A percentile compares a stretch with the other conserved stretches of the same genome.
Evolutionary conservation across 352 stramenopile genomes (phyloP).

Genomic region (Pythium monospermum): DNA sequence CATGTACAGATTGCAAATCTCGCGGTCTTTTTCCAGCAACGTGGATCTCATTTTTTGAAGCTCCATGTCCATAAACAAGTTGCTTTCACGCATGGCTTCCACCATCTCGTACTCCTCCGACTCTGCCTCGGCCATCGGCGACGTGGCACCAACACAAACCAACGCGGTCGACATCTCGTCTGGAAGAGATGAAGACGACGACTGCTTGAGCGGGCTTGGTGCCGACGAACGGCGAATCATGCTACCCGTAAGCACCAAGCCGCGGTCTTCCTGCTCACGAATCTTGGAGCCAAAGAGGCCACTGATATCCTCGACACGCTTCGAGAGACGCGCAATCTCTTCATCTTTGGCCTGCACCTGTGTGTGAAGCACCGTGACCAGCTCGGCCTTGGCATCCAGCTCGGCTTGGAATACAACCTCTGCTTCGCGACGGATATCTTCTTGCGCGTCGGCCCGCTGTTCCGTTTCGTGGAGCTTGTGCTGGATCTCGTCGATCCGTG

Average conservation of each 20-base stretch:
- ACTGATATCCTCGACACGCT: slow-evolving; percentile 30
- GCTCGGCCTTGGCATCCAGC: slow-evolving; percentile 27
- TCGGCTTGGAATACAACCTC: slow-evolving; percentile 41
- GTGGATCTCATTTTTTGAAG: slow-evolving; percentile 38
- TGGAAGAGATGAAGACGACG: no score
- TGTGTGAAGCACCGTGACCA: slow-evolving; percentile 32
- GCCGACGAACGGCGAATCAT: not conserved
- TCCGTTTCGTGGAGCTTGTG: slow-evolving; percentile 31
- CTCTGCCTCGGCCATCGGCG: not conserved
- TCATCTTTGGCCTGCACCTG: slow-evolving; percentile 40
- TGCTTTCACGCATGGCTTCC: not conserved
- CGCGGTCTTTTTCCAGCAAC: slow-evolving; percentile 71
- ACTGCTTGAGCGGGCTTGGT: not conserved
- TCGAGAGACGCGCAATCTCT: slow-evolving; percentile 38
- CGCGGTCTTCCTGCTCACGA: slow-evolving; percentile 8
- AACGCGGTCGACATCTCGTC: not conserved
- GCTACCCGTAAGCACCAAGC: slow-evolving; percentile 2
- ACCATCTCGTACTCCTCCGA: slow-evolving; percentile 5
- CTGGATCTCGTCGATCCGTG: slow-evolving; percentile 29
- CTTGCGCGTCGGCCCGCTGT: slow-evolving; percentile 33
- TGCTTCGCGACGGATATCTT: slow-evolving; percentile 43
- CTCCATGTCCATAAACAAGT: slow-evolving; percentile 33
- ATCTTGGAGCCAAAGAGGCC: slow-evolving; percentile 24
- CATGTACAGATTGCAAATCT: slow-evolving; percentile 78
- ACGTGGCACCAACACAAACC: not conserved